Conservation (phyloP, 2,329 filamentous ascomycete genomes). For the Bipolaris oryzae region DNA sequence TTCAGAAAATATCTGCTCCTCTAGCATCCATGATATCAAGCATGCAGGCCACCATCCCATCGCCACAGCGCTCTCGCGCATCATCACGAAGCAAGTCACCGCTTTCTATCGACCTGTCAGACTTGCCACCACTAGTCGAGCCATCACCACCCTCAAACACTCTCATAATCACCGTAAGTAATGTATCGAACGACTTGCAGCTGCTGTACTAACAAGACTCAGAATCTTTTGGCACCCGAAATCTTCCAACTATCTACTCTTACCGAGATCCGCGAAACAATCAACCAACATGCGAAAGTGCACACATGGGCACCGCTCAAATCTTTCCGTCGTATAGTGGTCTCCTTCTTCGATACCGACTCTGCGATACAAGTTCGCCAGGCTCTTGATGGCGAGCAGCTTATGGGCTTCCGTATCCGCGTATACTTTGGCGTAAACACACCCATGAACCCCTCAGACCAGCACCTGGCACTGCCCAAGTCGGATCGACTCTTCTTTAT, state of each 20-base stretch:
- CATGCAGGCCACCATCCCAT: constrained; percentile 41
- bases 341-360: constrained; percentile 74
- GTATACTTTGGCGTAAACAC: constrained; percentile 50
- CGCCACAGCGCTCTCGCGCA: constrained; percentile 43
- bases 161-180: constrained; percentile 71
- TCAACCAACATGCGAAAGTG: constrained; percentile 71
- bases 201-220: constrained; percentile 22
- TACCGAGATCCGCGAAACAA: constrained; percentile 72
- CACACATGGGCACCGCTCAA: constrained; percentile 81
- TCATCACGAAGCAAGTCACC: constrained; percentile 51
- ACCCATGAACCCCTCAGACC: constrained; percentile 47
- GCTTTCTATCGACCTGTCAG: constrained; percentile 75
- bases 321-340: constrained; percentile 80
- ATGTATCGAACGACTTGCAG: neutral
- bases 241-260: constrained; percentile 78
- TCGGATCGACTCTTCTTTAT: constrained; percentile 70
- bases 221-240: constrained; percentile 72
- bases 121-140: constrained; percentile 69
- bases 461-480: constrained; percentile 56
- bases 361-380: constrained; percentile 73
- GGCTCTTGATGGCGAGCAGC: constrained; percentile 73
- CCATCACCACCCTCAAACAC: constrained; percentile 83
- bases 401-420: constrained; percentile 66
- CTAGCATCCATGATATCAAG: constrained; percentile 27
- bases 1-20: constrained; percentile 12